Evolutionary conservation across 371 early-diverging fungal genomes (phyloP), one percentile per base, ranked within the genome.

Genomic region (Paraphysoderma sedebokerense): DNA sequence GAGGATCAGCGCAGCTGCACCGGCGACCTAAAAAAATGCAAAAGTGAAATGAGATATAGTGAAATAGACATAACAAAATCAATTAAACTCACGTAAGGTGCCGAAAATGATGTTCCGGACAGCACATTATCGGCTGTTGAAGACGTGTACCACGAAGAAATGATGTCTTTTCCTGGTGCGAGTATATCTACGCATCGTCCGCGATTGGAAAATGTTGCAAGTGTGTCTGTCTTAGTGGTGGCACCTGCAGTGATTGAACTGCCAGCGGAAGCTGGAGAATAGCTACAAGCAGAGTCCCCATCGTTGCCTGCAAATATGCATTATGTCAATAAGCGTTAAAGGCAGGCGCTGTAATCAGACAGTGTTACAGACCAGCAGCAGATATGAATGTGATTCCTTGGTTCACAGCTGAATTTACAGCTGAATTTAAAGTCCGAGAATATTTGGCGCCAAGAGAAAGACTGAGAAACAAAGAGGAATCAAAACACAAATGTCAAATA

Each of bases 91-190:
- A 93, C 95, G 61, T 99, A 99, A 17, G 99, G 99, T 7, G 88
- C 74, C 30, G 99, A 98, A 99, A 99, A 99, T 33, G 92, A 88
- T 12, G 99, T 99, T 46, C 99, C 99, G 36, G 92, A 91, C 56
- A 93, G 87, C 28, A 81, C 82, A 67, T 86, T 89, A 59, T 76
- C 82, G 47, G 75, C 77, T 54, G 49, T 51, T 35, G 65, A 64
- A 51, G 72, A 70, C 24, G 87, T 87, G 56, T 76, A 83, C 92
- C 92, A 97, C 44, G 83, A 71, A 44, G 90, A 88, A 34, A 67
- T 54, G 46, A 99, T 92, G 57, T 92, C 79, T 50, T 82, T 72
- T 36, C 98, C 99, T 33, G 95, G 95, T 35, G 85, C 92, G 60
- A 92, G 90, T 27, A 97, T 76, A 63, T 95, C 91, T 30, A 91